A percentile compares a stretch with the other conserved stretches of the same genome.
Evolutionary conservation across 441 rosid genomes (phyloP).

Genomic region (Biscutella laevigata): DNA sequence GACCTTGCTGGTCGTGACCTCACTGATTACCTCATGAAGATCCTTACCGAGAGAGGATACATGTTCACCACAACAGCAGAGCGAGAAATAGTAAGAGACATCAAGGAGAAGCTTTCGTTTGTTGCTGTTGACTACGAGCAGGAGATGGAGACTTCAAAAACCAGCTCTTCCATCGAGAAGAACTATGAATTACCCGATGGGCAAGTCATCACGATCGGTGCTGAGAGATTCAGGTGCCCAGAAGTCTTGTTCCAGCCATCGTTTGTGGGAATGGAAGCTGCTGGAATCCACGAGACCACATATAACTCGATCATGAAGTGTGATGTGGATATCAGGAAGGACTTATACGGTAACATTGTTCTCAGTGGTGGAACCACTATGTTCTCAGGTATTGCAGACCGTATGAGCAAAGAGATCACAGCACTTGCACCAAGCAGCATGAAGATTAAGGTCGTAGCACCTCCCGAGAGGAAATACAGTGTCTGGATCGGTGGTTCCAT

Average conservation of each 20-base stretch:
- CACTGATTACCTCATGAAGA: slow-evolving; percentile 59
- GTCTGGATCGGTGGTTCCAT: slow-evolving; percentile 37
- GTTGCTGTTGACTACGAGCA: slow-evolving; percentile 61
- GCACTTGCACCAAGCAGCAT: slow-evolving; percentile 27
- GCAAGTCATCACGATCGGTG: slow-evolving; percentile 53
- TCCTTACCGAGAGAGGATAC: slow-evolving; percentile 63
- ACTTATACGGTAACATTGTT: slow-evolving; percentile 61
- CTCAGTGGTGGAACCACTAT: slow-evolving; percentile 82
- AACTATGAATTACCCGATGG: slow-evolving; percentile 63
- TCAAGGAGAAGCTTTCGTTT: slow-evolving; percentile 56
- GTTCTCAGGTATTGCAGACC: slow-evolving; percentile 79
- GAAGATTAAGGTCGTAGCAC: slow-evolving; percentile 32
- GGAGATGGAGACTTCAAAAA: slow-evolving; percentile 53
- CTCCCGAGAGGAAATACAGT: slow-evolving; percentile 33
- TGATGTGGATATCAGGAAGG: slow-evolving; percentile 83
- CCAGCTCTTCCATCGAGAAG: slow-evolving; percentile 53
- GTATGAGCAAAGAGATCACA: slow-evolving; percentile 83
- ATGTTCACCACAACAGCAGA: slow-evolving; percentile 60
- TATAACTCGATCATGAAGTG: slow-evolving; percentile 85
- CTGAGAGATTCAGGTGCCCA: slow-evolving; percentile 62
- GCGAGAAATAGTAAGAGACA: slow-evolving; percentile 60
- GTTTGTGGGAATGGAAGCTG: slow-evolving; percentile 50
- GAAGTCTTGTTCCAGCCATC: slow-evolving; percentile 60
- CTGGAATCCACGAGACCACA: slow-evolving; percentile 77
- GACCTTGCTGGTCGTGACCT: slow-evolving; percentile 70